Evolutionary conservation across 1,284 basidiomycete species (phyloP), one percentile per base, ranked within the genome.

Genomic region (Butyriboletus regius): DNA sequence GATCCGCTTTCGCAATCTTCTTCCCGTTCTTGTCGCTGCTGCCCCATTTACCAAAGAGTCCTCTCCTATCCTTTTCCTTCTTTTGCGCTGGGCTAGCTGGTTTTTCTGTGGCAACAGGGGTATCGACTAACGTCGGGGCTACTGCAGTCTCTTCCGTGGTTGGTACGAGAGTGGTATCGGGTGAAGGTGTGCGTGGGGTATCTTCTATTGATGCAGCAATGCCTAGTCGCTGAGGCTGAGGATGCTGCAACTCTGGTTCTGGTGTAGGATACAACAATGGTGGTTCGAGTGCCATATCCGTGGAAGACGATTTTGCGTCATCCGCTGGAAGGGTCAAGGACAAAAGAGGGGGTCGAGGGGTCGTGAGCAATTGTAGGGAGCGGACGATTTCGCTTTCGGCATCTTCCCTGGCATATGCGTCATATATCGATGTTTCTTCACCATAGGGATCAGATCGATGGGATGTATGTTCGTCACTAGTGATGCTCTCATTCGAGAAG

Each of bases 61-160:
- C 79, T 57, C 81, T 87, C 69, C 87, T 88, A 61, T 87, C 85
- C 70, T 88, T 90, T 50, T 86, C 84, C 64, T 86, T 87, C 51
- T 80, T 66, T 39, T 47, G 72, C 49, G 72, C 60, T 42, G 71
- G 59, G 10, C 64, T 64, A 7, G 61, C 58, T 13, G 67, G 60
- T 10, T 71, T 61, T 54, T 65, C 67, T 47, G 59, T 64, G 35
- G 59, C 1, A 26, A 50, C 48, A 26, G 58, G 61, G 4, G 62
- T 35, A 22, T 66, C 62, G 35, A 65, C 58, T 18, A 49, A 43
- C 22, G 61, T 53, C 44, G 62, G 53, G 5, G 49, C 43, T n/a
- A 57, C 55, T 17, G 52, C 50, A 13, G 62, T 66, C 47, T 68
- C 64, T 45, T 69, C 64, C 14, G 61, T 64, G 2, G 60, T 51